A percentile compares a stretch with the other conserved stretches of the same genome.
Conservation (phyloP, 75 land plant genomes). For the Adiantum capillusveneris region DNA sequence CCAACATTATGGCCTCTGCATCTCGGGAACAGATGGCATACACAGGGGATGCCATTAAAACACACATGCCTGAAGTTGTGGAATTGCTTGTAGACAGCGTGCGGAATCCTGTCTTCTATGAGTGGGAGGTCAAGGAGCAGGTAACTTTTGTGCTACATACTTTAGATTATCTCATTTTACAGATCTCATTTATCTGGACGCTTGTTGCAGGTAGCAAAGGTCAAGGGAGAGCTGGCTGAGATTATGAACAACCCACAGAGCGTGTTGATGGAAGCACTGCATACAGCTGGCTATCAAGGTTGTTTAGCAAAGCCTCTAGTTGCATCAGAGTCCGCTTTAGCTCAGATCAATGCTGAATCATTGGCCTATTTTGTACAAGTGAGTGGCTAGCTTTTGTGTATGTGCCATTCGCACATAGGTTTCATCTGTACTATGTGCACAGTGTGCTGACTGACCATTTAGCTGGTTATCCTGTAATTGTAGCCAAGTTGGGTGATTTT, state of each 20-base stretch:
- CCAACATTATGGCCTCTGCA: slow-evolving; percentile 67
- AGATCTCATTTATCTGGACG: not conserved
- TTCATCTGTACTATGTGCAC: too few species aligned
- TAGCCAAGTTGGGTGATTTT: too few species aligned
- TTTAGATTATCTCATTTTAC: not conserved
- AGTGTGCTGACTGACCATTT: too few species aligned
- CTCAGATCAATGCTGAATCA: slow-evolving; percentile 38
- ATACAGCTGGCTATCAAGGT: slow-evolving; percentile 78
- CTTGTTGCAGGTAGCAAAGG: slow-evolving; percentile 49
- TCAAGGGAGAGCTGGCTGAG: slow-evolving; percentile 71
- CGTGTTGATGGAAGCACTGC: slow-evolving; percentile 78
- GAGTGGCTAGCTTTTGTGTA: slow-evolving; percentile 12
- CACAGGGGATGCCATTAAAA: slow-evolving; percentile 73
- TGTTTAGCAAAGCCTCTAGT: slow-evolving; percentile 66
- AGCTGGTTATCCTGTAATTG: too few species aligned
- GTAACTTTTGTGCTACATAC: slow-evolving; percentile 21
- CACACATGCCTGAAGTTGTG: slow-evolving; percentile 84
- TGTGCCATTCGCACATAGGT: not conserved
- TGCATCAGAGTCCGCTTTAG: slow-evolving; percentile 74
- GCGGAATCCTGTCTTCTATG: slow-evolving; percentile 78
- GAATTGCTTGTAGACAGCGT: slow-evolving; percentile 85
- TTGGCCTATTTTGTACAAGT: slow-evolving; percentile 78
- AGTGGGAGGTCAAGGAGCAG: slow-evolving; percentile 96
- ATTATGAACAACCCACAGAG: slow-evolving; percentile 63
- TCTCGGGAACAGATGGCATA: slow-evolving; percentile 93